Evolutionary conservation across 352 stramenopile genomes (phyloP), one percentile per base, ranked within the genome.

Genomic region (Pythium chondricola): DNA sequence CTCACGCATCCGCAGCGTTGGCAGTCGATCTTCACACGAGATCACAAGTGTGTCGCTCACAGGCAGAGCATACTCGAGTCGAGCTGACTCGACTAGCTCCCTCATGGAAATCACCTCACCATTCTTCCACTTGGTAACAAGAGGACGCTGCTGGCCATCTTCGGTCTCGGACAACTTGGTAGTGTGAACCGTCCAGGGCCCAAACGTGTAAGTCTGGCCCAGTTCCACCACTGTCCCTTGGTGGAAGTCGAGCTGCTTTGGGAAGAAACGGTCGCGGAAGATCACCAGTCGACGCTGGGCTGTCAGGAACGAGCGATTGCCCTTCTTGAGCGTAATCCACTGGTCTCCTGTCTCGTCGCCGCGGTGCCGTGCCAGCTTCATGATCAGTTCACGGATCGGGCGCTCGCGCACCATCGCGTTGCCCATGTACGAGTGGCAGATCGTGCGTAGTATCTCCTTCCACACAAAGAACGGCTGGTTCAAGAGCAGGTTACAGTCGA

Each of bases 281-380:
- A 93, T 74, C 41, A 93, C 68, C 39, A 90, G 74, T 52, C 69
- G 45, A 29, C 72, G 69, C 49, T 82, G 63, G 17, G 63, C 58
- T 17, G 76, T 90, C 31, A 93, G 55, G 51, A 84, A 88, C 16
- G 75, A 86, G n/a, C 80, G 71, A 37, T 87, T 88, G 31, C 62
- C 62, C 60, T 93, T 90, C 62, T 93, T 93, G 52, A 93, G 69
- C 48, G 78, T 90, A 53, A 90, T 69, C 81, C 81, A 93, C 53
- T 79, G 81, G 47, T 69, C 71, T 20, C 48, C 56, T 5, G 54
- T 62, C n/a, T 22, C 43, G 40, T 71, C 61, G 18, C 63, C 60
- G 3, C 70, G 40, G 30, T 83, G 61, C 17, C 71, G 71, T 35
- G 66, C 65, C 18, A 93, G 47, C 56, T 93, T 93, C 24, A 63